Percentiles rank a stretch among this genome's conserved stretches.
Conservation (phyloP, 2,329 filamentous ascomycete genomes). For the Clarireedia paspali region DNA sequence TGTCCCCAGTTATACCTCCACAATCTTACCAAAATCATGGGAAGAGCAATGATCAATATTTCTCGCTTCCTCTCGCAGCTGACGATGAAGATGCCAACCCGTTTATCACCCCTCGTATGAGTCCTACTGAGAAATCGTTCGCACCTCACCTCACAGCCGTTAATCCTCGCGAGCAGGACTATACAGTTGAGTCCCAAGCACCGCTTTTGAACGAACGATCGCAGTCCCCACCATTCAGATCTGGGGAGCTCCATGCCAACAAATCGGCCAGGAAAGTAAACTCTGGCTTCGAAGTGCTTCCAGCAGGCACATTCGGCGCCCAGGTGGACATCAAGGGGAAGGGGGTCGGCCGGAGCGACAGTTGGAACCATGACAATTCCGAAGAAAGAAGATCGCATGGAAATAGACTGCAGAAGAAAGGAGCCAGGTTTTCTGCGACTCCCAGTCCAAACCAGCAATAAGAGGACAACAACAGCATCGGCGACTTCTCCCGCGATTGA, state of each 20-base stretch:
- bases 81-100: conserved; percentile 16
- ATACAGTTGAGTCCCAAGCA: conserved; percentile 7
- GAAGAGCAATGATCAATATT: conserved; percentile 17
- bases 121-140: conserved; percentile 3
- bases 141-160: background rate
- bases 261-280: conserved; percentile 32
- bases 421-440: background rate
- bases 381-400: conserved; percentile 15
- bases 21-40: background rate
- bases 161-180: background rate
- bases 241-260: conserved; percentile 32
- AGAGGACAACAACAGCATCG: background rate
- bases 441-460: background rate
- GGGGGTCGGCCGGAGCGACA: conserved; percentile 7
- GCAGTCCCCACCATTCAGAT: conserved; percentile 29
- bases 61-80: conserved; percentile 15
- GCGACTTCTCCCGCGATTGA: background rate
- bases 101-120: conserved; percentile 14
- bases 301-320: conserved; percentile 32
- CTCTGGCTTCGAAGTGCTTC: conserved; percentile 33
- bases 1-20: background rate
- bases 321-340: conserved; percentile 14
- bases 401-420: conserved; percentile 8
- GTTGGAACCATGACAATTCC: conserved; percentile 12
- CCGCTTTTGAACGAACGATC: conserved; percentile 6